These are phyloP conservation scores for Biscogniauxia mediterranea DNA, from an alignment of 2,329 filamentous ascomycete species.

Conservation along the genomic window DNA sequence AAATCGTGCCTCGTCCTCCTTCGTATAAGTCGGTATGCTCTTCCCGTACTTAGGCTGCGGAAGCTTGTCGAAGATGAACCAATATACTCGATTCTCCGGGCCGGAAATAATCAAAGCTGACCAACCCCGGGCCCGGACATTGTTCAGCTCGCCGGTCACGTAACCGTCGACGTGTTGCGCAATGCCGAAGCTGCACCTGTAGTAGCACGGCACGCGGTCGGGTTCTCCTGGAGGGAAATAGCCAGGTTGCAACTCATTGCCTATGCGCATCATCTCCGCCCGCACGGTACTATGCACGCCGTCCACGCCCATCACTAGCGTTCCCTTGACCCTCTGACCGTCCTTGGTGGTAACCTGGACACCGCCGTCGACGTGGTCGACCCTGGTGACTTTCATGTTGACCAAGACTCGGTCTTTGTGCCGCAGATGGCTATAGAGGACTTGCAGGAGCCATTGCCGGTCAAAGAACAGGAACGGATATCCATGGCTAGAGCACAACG, in stretches of 20 bases:
- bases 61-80: conserved; percentile 1
- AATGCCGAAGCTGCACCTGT: conserved; percentile 2
- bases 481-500: conserved; percentile 6
- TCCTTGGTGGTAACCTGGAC: conserved; percentile 9
- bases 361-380: conserved; percentile 8
- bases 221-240: not conserved
- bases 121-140: not conserved
- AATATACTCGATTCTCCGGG: not conserved
- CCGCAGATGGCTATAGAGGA: conserved; percentile 15
- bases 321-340: conserved; percentile 4
- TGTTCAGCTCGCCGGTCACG: not conserved
- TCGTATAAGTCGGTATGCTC: not conserved
- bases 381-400: not conserved
- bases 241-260: not conserved
- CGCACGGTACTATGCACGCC: conserved; percentile 15
- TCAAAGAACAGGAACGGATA: conserved; percentile 21
- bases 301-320: conserved; percentile 19
- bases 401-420: conserved; percentile 13
- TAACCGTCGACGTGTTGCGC: not conserved
- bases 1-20: no score
- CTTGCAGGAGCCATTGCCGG: conserved; percentile 17
- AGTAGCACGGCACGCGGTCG: not conserved
- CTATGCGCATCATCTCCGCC: not conserved
- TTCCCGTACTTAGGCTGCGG: not conserved
- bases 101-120: not conserved